A percentile compares a stretch with the other conserved stretches of the same genome.
phyloP scores from a whole-genome alignment of 2,329 filamentous ascomycete species.

The Aspergillus pseudoglaucus region DNA sequence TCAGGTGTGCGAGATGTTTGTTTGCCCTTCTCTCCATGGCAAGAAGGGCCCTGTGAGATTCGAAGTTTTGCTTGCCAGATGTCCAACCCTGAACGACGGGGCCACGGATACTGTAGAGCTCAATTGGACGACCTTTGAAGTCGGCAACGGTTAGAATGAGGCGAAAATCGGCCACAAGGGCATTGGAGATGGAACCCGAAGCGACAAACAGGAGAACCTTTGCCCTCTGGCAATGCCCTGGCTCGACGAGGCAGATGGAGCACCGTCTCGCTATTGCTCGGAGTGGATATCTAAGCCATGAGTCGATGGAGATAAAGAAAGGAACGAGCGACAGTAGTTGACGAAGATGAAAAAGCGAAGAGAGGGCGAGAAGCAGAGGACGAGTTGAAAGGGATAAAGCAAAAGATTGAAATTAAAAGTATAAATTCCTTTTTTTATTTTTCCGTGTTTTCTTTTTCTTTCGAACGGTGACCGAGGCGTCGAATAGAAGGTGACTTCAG shows the following conservation, averaged over 20 bases:
- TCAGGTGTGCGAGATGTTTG: slow-evolving; percentile 10
- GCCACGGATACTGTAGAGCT: slow-evolving; percentile 11
- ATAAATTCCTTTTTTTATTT: slow-evolving; percentile 2
- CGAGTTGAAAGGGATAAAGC: slow-evolving; percentile 1
- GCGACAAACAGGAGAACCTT: slow-evolving; percentile 6
- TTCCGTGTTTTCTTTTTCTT: background rate
- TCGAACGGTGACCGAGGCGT: background rate
- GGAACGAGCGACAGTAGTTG: background rate
- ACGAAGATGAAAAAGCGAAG: no score
- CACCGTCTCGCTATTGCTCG: slow-evolving; percentile 1
- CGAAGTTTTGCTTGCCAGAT: slow-evolving; percentile 5
- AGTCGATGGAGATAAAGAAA: slow-evolving; percentile 8
- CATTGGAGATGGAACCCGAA: slow-evolving; percentile 7
- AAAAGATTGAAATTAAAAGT: slow-evolving; percentile 3
- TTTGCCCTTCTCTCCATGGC: slow-evolving; percentile 17
- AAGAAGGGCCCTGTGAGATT: slow-evolving; percentile 12
- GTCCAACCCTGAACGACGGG: slow-evolving; percentile 8
- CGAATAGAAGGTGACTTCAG: background rate
- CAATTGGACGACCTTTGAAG: slow-evolving; percentile 16
- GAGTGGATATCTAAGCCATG: slow-evolving; percentile 10
- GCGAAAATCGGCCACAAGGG: slow-evolving; percentile 8
- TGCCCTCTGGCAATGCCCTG: background rate
- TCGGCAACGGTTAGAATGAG: slow-evolving; percentile 14
- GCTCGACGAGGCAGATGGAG: slow-evolving; percentile 4
- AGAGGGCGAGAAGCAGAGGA: no score